These are phyloP conservation scores for Hyphopichia pseudoburtonii DNA, from an alignment of 1,139 yeast genomes.

Conservation along the genomic window DNA sequence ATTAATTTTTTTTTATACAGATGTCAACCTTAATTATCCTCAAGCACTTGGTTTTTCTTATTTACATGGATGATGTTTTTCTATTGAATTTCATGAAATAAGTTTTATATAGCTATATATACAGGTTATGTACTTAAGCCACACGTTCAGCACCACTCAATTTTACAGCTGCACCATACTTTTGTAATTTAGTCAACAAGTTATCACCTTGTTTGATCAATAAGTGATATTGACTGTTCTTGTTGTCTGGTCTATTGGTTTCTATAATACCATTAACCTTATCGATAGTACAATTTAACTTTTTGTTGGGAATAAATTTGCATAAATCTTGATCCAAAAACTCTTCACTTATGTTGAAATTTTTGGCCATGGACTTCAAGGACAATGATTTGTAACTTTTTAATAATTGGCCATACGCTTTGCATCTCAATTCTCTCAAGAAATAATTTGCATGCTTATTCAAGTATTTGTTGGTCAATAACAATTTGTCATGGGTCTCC, in stretches of 20 bases:
- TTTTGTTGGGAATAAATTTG: conserved; percentile 88
- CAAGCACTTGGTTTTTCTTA: no score
- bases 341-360: conserved; percentile 83
- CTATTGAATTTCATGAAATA: no score
- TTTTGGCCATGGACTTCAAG: conserved; percentile 88
- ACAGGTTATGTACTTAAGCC: conserved; percentile 12
- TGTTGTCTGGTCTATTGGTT: conserved; percentile 94
- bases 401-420: conserved; percentile 90
- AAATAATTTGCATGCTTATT: conserved; percentile 79
- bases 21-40: no score
- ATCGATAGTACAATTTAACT: conserved; percentile 93
- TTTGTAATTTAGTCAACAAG: conserved; percentile 88
- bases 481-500: conserved; percentile 72
- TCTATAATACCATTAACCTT: conserved; percentile 93
- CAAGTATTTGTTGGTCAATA: conserved; percentile 74
- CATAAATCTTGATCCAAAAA: conserved; percentile 83
- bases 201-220: conserved; percentile 92
- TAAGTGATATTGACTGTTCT: conserved; percentile 88
- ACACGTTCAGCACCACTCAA: conserved; percentile 87
- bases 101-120: no score
- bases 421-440: conserved; percentile 90
- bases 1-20: background rate
- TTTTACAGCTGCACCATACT: conserved; percentile 96
- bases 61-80: no score
- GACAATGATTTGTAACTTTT: conserved; percentile 93